Conservation (phyloP, 1,139 yeast species). For the Zygosaccharomyces sapae region DNA sequence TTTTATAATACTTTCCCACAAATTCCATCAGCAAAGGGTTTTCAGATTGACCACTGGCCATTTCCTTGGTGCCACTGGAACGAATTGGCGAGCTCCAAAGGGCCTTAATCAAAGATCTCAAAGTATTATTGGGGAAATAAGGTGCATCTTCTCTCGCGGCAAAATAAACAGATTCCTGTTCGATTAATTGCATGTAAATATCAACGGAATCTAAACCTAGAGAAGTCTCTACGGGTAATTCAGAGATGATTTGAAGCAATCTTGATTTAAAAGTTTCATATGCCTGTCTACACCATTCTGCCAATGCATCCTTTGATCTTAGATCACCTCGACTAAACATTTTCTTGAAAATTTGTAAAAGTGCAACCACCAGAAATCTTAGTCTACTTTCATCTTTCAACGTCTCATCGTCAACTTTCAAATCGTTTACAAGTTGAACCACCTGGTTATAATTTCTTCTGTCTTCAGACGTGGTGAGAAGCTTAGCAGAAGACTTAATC, state of each 20-base stretch:
- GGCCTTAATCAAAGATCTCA: constrained; percentile 45
- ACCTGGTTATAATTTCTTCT: constrained; percentile 30
- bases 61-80: constrained; percentile 36
- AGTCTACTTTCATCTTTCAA: constrained; percentile 16
- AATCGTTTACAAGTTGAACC: constrained; percentile 22
- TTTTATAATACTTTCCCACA: constrained; percentile 48
- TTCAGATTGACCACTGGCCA: constrained; percentile 42
- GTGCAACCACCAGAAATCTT: constrained; percentile 50
- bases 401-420: constrained; percentile 7
- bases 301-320: constrained; percentile 40
- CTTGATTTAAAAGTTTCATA: constrained; percentile 53
- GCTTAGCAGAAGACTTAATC: constrained; percentile 28
- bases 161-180: constrained; percentile 53
- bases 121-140: constrained; percentile 61
- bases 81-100: constrained; percentile 42
- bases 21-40: constrained; percentile 60
- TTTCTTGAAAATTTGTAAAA: constrained; percentile 56
- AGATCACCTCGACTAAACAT: constrained; percentile 51
- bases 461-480: constrained; percentile 25
- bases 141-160: constrained; percentile 48
- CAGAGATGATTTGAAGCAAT: constrained; percentile 43
- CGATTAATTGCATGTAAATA: constrained; percentile 56
- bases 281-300: constrained; percentile 60
- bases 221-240: constrained; percentile 38
- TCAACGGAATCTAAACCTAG: constrained; percentile 57